phyloP scores from a whole-genome alignment of 345 rosid species.

The Isatis tinctoria region DNA sequence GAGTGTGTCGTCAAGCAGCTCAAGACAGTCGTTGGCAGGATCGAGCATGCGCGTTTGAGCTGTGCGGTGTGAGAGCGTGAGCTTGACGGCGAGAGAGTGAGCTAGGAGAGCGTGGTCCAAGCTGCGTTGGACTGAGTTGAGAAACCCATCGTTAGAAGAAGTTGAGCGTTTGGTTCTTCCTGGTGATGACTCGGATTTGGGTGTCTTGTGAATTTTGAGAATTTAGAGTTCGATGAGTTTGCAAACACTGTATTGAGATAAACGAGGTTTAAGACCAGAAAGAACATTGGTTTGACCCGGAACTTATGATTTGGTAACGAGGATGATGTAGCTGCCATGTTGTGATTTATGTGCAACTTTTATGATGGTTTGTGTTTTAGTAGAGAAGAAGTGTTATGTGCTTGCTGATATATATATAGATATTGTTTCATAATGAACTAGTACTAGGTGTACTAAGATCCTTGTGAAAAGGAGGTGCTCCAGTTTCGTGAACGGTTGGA shows the following conservation, averaged over 20 bases:
- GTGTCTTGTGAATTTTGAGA: constrained; percentile 21
- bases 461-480: background rate
- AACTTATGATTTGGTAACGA: background rate
- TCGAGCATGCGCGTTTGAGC: constrained; percentile 1
- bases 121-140: constrained; percentile 31
- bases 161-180: constrained; percentile 5
- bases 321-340: constrained; percentile 17
- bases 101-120: constrained; percentile 32
- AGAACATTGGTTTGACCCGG: background rate
- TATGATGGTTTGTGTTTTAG: constrained; percentile 3
- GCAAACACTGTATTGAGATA: constrained; percentile 11
- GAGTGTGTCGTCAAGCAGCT: constrained; percentile 48
- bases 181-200: constrained; percentile 12
- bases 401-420: constrained; percentile 5
- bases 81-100: constrained; percentile 26
- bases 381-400: constrained; percentile 21
- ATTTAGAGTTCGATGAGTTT: constrained; percentile 26
- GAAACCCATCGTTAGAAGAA: constrained; percentile 23
- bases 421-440: background rate
- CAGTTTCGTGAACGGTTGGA: background rate
- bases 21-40: constrained; percentile 42
- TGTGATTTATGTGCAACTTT: constrained; percentile 4
- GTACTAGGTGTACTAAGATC: constrained; percentile 17
- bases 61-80: constrained; percentile 9
- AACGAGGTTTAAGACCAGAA: constrained; percentile 1